phyloP scores from a whole-genome alignment of 2,329 filamentous ascomycete genomes.

The Tolypocladium album region DNA sequence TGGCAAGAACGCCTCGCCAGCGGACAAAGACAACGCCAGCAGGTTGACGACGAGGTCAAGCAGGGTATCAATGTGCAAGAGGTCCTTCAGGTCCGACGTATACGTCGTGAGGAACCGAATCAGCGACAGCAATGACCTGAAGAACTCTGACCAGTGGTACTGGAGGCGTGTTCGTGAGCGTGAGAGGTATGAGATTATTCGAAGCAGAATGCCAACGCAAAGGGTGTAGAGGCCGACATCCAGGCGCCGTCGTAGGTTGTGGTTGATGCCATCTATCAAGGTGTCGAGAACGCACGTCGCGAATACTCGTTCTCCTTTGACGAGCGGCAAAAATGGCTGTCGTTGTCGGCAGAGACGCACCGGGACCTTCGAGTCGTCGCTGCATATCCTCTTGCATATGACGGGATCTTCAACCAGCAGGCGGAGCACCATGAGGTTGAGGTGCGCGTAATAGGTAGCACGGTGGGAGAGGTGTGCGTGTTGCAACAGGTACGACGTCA shows the following conservation, averaged over 20 bases:
- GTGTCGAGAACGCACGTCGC: slow-evolving; percentile 73
- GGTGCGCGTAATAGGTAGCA: slow-evolving; percentile 70
- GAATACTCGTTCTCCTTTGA: slow-evolving; percentile 61
- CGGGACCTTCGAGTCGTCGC: slow-evolving; percentile 59
- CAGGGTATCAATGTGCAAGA: slow-evolving; percentile 60
- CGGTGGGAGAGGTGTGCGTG: slow-evolving; percentile 79
- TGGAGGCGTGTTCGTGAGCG: slow-evolving; percentile 68
- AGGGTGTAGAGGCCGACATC: slow-evolving; percentile 79
- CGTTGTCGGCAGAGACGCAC: slow-evolving; percentile 85
- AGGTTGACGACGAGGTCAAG: slow-evolving; percentile 72
- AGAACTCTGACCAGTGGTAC: slow-evolving; percentile 95
- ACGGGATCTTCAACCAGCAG: slow-evolving; percentile 77
- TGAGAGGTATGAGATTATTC: slow-evolving; percentile 74
- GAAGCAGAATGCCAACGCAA: slow-evolving; percentile 69
- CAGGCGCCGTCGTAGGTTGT: slow-evolving; percentile 78
- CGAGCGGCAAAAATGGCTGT: slow-evolving; percentile 70
- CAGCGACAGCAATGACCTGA: slow-evolving; percentile 77
- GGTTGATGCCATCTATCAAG: slow-evolving; percentile 83
- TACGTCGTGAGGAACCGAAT: slow-evolving; percentile 88
- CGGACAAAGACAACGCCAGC: slow-evolving; percentile 71
- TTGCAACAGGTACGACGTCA: slow-evolving; percentile 86
- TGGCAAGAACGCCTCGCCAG: slow-evolving; percentile 84
- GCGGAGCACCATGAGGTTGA: slow-evolving; percentile 76
- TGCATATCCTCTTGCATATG: slow-evolving; percentile 75
- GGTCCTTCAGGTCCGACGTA: slow-evolving; percentile 59